These are phyloP conservation scores for Fragaria iinumae DNA, from an alignment of 306 rosid species.

Conservation along the genomic window DNA sequence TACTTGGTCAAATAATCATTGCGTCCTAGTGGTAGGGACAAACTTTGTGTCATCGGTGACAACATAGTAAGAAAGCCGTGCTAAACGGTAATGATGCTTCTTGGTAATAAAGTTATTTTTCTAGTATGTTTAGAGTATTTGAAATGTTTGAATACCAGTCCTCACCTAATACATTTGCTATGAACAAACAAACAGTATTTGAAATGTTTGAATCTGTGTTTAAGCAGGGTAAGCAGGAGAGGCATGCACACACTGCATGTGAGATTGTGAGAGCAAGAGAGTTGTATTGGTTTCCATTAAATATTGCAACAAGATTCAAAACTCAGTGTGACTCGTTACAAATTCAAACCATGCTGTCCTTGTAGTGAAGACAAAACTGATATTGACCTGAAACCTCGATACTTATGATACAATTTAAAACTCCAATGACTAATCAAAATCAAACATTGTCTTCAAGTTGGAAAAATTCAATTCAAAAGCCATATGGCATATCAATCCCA, in stretches of 20 bases:
- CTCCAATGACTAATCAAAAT: constrained; percentile 25
- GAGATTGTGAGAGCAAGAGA: neutral
- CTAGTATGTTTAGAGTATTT: too few species aligned
- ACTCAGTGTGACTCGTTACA: neutral
- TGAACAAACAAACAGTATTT: too few species aligned
- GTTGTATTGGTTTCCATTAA: neutral
- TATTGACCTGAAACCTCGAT: constrained; percentile 28
- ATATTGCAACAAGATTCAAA: neutral
- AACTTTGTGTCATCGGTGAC: too few species aligned
- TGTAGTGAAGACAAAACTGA: constrained; percentile 10
- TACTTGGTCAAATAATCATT: too few species aligned
- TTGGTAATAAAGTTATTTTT: too few species aligned
- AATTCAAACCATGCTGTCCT: constrained; percentile 28
- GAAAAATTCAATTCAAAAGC: constrained; percentile 14
- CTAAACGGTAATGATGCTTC: too few species aligned
- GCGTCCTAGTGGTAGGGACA: too few species aligned
- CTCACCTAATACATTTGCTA: too few species aligned
- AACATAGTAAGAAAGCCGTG: too few species aligned
- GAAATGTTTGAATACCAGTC: too few species aligned
- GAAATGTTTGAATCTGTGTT: too few species aligned
- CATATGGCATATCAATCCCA: neutral
- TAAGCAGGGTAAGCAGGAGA: neutral
- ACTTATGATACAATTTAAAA: constrained; percentile 12
- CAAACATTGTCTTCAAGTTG: constrained; percentile 6
- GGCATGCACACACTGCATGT: neutral